Conservation (phyloP, 257 asterid species). For the Datura wrightii region DNA sequence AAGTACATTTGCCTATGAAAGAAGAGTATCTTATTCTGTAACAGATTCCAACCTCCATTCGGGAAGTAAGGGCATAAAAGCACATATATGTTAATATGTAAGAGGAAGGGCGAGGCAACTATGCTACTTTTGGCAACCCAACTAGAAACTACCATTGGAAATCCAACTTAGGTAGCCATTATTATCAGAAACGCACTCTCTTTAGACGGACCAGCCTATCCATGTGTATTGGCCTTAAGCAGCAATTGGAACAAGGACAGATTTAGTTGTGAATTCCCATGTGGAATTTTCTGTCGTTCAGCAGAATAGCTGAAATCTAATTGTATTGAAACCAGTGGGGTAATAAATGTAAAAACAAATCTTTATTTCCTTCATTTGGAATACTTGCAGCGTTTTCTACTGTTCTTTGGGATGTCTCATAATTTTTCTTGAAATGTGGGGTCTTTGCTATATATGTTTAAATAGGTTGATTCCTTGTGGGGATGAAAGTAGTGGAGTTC, state of each 20-base stretch:
- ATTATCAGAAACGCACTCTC: not conserved
- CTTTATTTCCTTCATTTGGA: not conserved
- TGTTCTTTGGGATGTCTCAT: conserved; percentile 8
- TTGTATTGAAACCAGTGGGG: not conserved
- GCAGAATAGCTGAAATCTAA: not conserved
- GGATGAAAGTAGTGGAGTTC: conserved; percentile 19
- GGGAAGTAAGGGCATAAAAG: not conserved
- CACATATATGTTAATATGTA: not conserved
- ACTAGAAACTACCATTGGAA: not conserved
- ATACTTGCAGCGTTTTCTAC: not conserved
- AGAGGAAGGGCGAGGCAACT: not conserved
- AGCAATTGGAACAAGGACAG: not conserved
- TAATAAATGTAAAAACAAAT: not conserved
- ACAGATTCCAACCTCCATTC: not conserved
- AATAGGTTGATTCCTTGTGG: not conserved
- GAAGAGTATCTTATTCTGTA: not conserved
- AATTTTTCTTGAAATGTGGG: not conserved
- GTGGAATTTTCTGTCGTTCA: not conserved
- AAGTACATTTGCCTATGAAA: not conserved
- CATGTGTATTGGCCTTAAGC: not conserved
- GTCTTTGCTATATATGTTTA: not conserved
- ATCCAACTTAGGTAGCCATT: not conserved
- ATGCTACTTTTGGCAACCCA: not conserved
- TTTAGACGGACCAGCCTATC: not conserved
- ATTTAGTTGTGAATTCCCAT: not conserved